These are phyloP conservation scores for Coniella lustricola DNA, from an alignment of 2,329 filamentous ascomycete species.

Conservation along the genomic window DNA sequence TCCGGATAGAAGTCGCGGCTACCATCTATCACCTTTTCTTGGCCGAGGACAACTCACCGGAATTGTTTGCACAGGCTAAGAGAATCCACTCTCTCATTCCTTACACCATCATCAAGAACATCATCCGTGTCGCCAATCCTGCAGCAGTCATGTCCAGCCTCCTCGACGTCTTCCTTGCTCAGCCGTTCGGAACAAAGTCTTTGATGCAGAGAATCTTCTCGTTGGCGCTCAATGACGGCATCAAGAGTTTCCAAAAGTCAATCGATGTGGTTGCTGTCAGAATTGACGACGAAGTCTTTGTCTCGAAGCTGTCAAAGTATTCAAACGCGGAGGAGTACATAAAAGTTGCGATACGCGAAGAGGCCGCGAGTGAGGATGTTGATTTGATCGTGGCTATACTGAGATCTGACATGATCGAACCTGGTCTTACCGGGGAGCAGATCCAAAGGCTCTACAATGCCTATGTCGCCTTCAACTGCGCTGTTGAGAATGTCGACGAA, in stretches of 20 bases:
- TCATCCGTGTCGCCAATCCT: constrained; percentile 92
- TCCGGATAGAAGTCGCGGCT: constrained; percentile 92
- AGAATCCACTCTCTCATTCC: constrained; percentile 92
- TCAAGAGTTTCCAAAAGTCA: constrained; percentile 75
- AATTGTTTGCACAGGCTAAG: constrained; percentile 89
- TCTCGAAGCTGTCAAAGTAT: constrained; percentile 75
- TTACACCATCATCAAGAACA: constrained; percentile 90
- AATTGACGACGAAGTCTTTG: constrained; percentile 73
- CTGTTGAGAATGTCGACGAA: constrained; percentile 83
- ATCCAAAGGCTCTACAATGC: constrained; percentile 85
- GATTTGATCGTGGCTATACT: constrained; percentile 83
- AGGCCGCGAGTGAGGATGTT: constrained; percentile 66
- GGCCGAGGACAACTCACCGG: constrained; percentile 95
- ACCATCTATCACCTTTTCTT: constrained; percentile 96
- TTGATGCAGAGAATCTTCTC: constrained; percentile 93
- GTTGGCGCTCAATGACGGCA: constrained; percentile 83
- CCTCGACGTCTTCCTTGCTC: constrained; percentile 89
- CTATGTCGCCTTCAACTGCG: constrained; percentile 92
- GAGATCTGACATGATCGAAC: constrained; percentile 67
- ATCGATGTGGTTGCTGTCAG: constrained; percentile 72
- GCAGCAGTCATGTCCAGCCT: constrained; percentile 96
- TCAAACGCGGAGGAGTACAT: constrained; percentile 66
- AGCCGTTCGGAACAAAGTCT: constrained; percentile 85
- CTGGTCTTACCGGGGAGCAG: constrained; percentile 65
- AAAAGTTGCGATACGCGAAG: constrained; percentile 66